Evolutionary conservation across 768 basidiomycete species (phyloP), one percentile per base, ranked within the genome.

Genomic region (Tephrocybe sp.): DNA sequence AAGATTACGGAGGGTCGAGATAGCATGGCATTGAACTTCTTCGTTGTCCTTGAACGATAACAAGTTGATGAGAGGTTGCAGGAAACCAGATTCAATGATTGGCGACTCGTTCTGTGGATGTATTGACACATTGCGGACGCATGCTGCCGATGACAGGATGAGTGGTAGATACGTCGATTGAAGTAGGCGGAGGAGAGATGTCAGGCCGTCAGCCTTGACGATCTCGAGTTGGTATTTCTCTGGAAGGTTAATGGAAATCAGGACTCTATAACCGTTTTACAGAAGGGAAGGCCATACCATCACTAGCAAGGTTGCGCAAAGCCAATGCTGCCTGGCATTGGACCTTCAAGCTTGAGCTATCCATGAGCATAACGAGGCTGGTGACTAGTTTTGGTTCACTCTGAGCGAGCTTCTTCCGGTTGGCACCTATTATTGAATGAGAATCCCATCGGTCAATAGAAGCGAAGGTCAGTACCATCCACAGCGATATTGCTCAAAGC

Each of bases 211-310:
- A 30, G 91, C 86, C 68, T 93, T 94, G 63, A 99, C 97, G 48
- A 99, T 98, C 68, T 99, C 97, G 45, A 98, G 78, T 62, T 98
- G 97, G 67, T 98, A 99, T 73, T 97, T 98, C 73, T 98, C 95
- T 98, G 67, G 2, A 36, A 30, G 57, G 30, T n/a, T n/a, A n/a
- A n/a, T 14, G 33, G 9, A 48, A 30, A 12, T 53, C 34, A 48
- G 62, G 25, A 30, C 12, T 15, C 3, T 2, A 10, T 45, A 18
- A 14, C 15, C 24, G 38, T 14, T 23, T 20, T 12, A 7, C 12
- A 37, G 25, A 14, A 48, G 38, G 18, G 17, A 55, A 48, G 38
- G 32, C 67, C 75, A 60, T 65, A 95, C 94, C 96, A 67, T 99
- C 97, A 61, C 92, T 95, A 33, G 97, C 97, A 44, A 99, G 81